phyloP scores from a whole-genome alignment of 805 yeast species.

The Lipomyces spencermartinsiae region DNA sequence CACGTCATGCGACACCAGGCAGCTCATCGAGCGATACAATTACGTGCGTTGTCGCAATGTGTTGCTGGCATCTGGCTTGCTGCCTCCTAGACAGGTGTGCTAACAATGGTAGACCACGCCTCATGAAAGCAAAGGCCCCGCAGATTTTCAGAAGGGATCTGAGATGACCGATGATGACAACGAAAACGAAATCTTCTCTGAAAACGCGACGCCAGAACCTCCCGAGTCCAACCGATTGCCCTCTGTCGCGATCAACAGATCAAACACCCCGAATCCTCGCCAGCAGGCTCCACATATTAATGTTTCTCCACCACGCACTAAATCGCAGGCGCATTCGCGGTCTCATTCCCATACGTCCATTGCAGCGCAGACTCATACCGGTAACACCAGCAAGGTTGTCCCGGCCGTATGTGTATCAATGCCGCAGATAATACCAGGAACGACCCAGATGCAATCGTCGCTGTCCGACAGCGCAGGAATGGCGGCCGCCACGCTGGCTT shows the following conservation, averaged over 20 bases:
- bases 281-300: conserved; percentile 10
- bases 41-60: conserved; percentile 20
- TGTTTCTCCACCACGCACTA: conserved; percentile 10
- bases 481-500: conserved; percentile 20
- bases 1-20: conserved; percentile 69
- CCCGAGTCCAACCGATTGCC: not conserved
- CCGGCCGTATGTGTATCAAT: not conserved
- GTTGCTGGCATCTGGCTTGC: conserved; percentile 10
- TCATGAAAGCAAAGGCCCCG: conserved; percentile 33
- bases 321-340: conserved; percentile 17
- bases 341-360: conserved; percentile 11
- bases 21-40: conserved; percentile 54
- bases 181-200: conserved; percentile 8
- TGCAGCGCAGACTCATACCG: not conserved
- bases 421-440: not conserved
- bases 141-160: conserved; percentile 42
- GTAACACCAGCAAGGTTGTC: not conserved
- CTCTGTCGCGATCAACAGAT: not conserved
- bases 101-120: conserved; percentile 20
- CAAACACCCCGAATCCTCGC: not conserved
- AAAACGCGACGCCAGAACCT: conserved; percentile 14
- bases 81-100: not conserved
- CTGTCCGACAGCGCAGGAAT: conserved; percentile 18
- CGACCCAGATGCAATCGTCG: conserved; percentile 8
- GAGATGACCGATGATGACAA: conserved; percentile 50